Percentiles rank a stretch among this genome's conserved stretches.
Evolutionary conservation across 345 rosid genomes (phyloP).

Genomic region (Ailanthus altissimus): DNA sequence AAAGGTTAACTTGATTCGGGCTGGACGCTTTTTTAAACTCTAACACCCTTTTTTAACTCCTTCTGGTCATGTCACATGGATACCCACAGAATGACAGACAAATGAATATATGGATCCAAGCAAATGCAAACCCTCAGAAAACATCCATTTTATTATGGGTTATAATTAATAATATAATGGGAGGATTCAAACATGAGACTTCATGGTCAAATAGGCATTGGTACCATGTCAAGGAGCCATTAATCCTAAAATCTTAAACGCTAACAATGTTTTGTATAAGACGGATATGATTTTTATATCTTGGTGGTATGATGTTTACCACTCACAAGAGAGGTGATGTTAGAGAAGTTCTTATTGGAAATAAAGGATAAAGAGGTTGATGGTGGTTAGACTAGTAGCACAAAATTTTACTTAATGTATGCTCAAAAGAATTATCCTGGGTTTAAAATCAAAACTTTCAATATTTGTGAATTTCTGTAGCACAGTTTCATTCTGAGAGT

Average conservation of each 20-base stretch:
- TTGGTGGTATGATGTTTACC: not conserved
- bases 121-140: too few relatives aligned
- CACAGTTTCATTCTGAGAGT: not conserved
- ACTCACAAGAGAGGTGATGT: not conserved
- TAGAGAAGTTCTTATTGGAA: not conserved
- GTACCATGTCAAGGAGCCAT: not conserved
- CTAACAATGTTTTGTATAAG: not conserved
- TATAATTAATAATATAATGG: not conserved
- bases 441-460: not conserved
- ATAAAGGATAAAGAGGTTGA: not conserved
- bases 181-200: not conserved
- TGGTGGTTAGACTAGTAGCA: not conserved
- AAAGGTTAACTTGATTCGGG: not conserved
- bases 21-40: not conserved
- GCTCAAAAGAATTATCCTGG: not conserved
- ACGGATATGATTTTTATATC: not conserved
- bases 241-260: not conserved
- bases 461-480: not conserved
- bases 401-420: not conserved
- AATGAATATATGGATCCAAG: too few relatives aligned
- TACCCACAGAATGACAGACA: too few relatives aligned
- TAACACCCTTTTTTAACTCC: not conserved
- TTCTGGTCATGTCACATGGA: too few relatives aligned
- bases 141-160: too few relatives aligned
- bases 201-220: not conserved